Conservation (phyloP, 2,329 filamentous ascomycete species). For the Teratosphaeriaceae sp. region DNA sequence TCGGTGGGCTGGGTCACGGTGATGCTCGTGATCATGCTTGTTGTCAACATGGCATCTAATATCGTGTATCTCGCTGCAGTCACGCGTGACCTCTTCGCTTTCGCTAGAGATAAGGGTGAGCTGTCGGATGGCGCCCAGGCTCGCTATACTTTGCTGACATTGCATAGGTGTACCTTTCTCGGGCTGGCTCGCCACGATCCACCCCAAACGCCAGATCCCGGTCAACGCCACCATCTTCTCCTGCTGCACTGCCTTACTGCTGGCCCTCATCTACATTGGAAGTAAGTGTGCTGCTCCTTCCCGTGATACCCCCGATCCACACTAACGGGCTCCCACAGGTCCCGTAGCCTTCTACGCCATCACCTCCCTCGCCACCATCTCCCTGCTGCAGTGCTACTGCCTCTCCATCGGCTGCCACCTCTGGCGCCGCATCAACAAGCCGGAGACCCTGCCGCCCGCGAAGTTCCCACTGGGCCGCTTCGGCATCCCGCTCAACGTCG, state of each 20-base stretch:
- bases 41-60: conserved; percentile 9
- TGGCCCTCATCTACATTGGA: conserved; percentile 34
- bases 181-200: conserved; percentile 25
- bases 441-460: conserved; percentile 14
- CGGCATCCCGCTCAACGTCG: conserved; percentile 15
- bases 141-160: neutral
- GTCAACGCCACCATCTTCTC: conserved; percentile 31
- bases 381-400: conserved; percentile 14
- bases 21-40: conserved; percentile 8
- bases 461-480: conserved; percentile 13
- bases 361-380: conserved; percentile 28
- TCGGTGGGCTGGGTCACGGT: conserved; percentile 10
- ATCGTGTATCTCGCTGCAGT: conserved; percentile 13
- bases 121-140: no score
- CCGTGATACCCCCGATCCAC: neutral
- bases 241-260: conserved; percentile 44
- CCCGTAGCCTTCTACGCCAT: conserved; percentile 36
- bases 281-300: conserved; percentile 7
- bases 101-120: conserved; percentile 20
- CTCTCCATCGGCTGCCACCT: conserved; percentile 22
- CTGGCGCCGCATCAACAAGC: conserved; percentile 17
- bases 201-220: conserved; percentile 12
- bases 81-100: conserved; percentile 20
- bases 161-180: conserved; percentile 27
- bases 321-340: neutral